Conservation (phyloP, 208 protist species). For the Tritrichomonas foetus region DNA sequence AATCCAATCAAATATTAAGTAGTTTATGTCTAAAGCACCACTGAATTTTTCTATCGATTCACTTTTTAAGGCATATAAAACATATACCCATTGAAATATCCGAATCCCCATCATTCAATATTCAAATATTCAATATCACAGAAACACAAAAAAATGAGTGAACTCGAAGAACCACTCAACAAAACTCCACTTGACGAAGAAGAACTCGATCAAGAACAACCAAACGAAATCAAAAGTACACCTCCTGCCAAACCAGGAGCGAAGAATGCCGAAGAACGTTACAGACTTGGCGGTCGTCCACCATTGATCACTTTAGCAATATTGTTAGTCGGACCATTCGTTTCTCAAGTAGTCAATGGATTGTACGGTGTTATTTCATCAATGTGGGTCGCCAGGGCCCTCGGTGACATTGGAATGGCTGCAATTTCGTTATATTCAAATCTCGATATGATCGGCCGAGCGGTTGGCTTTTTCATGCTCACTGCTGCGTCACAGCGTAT, state of each 20-base stretch:
- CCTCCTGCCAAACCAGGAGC: not conserved
- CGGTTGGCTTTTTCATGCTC: not conserved
- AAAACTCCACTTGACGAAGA: no score
- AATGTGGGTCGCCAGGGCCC: not conserved
- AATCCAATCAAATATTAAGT: no score
- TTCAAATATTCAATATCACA: no score
- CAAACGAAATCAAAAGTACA: not conserved
- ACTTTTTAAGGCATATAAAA: no score
- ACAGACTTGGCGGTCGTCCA: not conserved
- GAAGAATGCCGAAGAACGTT: not conserved
- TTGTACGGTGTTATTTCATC: constrained; percentile 9
- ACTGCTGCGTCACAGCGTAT: not conserved
- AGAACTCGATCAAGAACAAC: not conserved
- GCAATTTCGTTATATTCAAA: not conserved
- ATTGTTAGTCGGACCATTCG: not conserved
- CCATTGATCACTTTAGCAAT: not conserved
- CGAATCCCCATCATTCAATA: no score
- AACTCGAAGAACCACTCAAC: no score
- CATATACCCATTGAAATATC: no score
- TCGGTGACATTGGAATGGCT: not conserved
- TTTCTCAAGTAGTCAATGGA: not conserved
- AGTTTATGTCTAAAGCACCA: no score
- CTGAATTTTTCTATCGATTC: no score
- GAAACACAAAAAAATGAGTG: no score
- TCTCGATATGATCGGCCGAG: not conserved